A percentile compares a stretch with the other conserved stretches of the same genome.
Evolutionary conservation across 129 eudicot species (phyloP).

Genomic region (Centella asiatica): DNA sequence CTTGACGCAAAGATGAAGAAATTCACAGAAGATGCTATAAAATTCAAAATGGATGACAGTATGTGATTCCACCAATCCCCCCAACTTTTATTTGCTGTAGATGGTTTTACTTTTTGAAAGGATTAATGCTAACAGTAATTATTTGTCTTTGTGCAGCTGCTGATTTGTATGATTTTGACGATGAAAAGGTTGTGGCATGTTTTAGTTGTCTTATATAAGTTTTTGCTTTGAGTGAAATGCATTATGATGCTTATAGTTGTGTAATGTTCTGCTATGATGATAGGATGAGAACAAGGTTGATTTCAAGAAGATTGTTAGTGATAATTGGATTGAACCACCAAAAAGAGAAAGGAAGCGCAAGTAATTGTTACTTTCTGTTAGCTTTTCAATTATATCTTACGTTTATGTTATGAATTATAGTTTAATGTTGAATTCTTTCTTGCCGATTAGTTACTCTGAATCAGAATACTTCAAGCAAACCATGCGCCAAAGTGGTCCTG

Average conservation of each 20-base stretch:
- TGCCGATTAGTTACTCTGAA: slow-evolving; percentile 69
- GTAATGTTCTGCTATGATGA: neutral
- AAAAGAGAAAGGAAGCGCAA: slow-evolving; percentile 96
- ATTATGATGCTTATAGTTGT: neutral
- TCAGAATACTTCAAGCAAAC: slow-evolving; percentile 99
- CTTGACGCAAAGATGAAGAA: slow-evolving; percentile 99
- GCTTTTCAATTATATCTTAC: neutral
- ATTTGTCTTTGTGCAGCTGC: slow-evolving; percentile 63
- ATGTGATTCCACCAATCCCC: slow-evolving; percentile 17
- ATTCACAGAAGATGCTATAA: slow-evolving; percentile 96
- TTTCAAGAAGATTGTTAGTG: slow-evolving; percentile 92
- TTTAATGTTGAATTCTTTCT: neutral
- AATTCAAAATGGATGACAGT: slow-evolving; percentile 97
- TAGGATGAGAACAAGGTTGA: slow-evolving; percentile 89
- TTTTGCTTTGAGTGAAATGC: neutral
- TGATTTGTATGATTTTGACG: slow-evolving; percentile 92
- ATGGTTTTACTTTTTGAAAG: slow-evolving; percentile 4
- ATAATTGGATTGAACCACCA: slow-evolving; percentile 95
- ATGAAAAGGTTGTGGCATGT: slow-evolving; percentile 49
- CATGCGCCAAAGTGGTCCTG: slow-evolving; percentile 97
- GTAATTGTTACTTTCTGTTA: slow-evolving; percentile 26
- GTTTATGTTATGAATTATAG: neutral
- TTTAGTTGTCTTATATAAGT: neutral
- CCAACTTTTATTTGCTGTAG: slow-evolving; percentile 1
- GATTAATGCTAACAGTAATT: slow-evolving; percentile 7